Percentiles rank a stretch among this genome's conserved stretches.
Evolutionary conservation across 305 asterid genomes (phyloP).

Genomic region (Fraxinus sp.): DNA sequence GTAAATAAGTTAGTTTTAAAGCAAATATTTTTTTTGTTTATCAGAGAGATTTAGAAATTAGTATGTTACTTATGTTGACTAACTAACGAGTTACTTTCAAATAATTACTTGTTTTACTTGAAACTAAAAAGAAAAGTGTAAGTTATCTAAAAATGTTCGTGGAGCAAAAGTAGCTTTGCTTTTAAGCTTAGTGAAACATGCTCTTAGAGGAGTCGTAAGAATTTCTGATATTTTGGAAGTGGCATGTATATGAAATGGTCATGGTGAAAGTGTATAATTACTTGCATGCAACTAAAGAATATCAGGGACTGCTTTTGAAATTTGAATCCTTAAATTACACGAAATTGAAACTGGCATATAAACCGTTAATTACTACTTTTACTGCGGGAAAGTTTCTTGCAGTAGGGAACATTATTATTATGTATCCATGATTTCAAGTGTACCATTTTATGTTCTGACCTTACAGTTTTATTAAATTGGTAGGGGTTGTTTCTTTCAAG

Average conservation of each 20-base stretch:
- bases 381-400: not conserved
- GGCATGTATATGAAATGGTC: not conserved
- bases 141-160: not conserved
- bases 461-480: not conserved
- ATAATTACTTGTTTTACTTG: not conserved
- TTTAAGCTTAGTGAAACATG: not conserved
- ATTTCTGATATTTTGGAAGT: not conserved
- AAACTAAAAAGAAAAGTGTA: not conserved
- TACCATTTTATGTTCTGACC: not conserved
- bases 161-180: not conserved
- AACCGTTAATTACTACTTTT: not conserved
- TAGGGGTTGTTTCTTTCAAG: constrained; percentile 59
- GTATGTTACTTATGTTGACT: not conserved
- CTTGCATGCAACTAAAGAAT: not conserved
- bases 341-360: not conserved
- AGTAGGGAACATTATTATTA: not conserved
- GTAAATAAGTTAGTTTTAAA: not conserved
- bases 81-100: not conserved
- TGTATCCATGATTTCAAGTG: not conserved
- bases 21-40: too few species aligned
- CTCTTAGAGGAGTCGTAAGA: not conserved
- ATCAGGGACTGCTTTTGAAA: not conserved
- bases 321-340: not conserved
- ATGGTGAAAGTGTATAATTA: not conserved
- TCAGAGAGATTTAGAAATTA: too few species aligned